phyloP scores from a whole-genome alignment of 495 filamentous ascomycete species.

The Annulohypoxylon maeteangense region DNA sequence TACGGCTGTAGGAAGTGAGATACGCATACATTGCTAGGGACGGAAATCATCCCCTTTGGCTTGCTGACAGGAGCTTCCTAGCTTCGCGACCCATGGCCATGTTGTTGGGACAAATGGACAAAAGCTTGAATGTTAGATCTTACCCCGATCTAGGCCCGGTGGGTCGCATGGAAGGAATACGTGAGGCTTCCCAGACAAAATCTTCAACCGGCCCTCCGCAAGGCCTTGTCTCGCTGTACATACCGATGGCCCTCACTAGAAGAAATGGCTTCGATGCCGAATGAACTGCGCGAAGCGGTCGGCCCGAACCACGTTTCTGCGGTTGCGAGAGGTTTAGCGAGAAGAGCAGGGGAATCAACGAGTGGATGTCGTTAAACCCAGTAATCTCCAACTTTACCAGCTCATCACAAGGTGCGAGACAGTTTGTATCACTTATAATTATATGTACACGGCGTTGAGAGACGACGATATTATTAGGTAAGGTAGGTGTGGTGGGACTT shows the following conservation, averaged over 20 bases:
- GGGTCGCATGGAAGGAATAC: neutral
- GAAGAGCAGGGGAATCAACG: neutral
- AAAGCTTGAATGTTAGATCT: slow-evolving; percentile 1
- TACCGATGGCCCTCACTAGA: slow-evolving; percentile 5
- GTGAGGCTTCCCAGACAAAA: slow-evolving; percentile 1
- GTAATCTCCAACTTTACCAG: slow-evolving; percentile 8
- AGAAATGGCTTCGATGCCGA: slow-evolving; percentile 10
- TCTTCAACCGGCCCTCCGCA: neutral
- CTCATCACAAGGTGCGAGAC: slow-evolving; percentile 14
- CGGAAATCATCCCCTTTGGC: slow-evolving; percentile 9
- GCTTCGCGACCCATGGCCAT: slow-evolving; percentile 7
- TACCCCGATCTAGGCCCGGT: neutral
- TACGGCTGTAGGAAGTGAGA: slow-evolving; percentile 15
- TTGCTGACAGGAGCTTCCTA: slow-evolving; percentile 1
- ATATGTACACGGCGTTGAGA: slow-evolving; percentile 13
- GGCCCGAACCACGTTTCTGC: slow-evolving; percentile 22
- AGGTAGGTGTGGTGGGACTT: slow-evolving; percentile 22
- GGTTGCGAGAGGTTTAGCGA: neutral
- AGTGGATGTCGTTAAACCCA: neutral
- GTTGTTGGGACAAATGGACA: slow-evolving; percentile 10
- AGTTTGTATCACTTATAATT: slow-evolving; percentile 14
- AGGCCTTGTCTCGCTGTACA: slow-evolving; percentile 1
- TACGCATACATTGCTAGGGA: too few species aligned
- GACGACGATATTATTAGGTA: slow-evolving; percentile 29
- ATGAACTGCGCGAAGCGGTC: slow-evolving; percentile 16